Evolutionary conservation across 1,284 basidiomycete genomes (phyloP).

Genomic region (Apiotrichum veenhuisii): DNA sequence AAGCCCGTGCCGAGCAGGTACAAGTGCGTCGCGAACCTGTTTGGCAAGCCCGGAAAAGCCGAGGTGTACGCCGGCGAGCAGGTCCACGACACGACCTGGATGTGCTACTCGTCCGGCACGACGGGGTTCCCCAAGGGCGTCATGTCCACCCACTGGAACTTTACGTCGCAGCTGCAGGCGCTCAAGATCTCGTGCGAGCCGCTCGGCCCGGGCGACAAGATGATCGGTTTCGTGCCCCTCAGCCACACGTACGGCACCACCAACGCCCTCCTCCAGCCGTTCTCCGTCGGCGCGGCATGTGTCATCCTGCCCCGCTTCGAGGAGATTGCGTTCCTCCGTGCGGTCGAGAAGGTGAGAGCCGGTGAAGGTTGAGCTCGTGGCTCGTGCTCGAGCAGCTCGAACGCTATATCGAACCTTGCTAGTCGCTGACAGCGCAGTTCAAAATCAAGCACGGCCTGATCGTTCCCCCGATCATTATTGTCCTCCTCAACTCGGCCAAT

Average conservation of each 20-base stretch:
- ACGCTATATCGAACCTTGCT: too few relatives aligned
- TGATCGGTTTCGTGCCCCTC: slow-evolving; percentile 18
- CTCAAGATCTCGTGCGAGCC: slow-evolving; percentile 10
- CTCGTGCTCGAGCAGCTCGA: background rate
- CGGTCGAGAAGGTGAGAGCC: slow-evolving; percentile 62
- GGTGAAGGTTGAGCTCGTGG: slow-evolving; percentile 29
- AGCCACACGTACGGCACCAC: slow-evolving; percentile 18
- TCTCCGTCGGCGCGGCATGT: slow-evolving; percentile 59
- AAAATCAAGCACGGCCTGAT: slow-evolving; percentile 62
- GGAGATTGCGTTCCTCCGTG: slow-evolving; percentile 56
- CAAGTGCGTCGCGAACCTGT: slow-evolving; percentile 14
- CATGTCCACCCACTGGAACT: slow-evolving; percentile 63
- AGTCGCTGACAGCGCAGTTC: too few relatives aligned
- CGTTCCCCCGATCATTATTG: slow-evolving; percentile 79
- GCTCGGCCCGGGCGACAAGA: slow-evolving; percentile 10
- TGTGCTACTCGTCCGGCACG: slow-evolving; percentile 68
- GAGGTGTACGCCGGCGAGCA: slow-evolving; percentile 13
- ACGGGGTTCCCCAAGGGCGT: slow-evolving; percentile 50
- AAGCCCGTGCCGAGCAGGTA: slow-evolving; percentile 10
- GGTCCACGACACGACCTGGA: slow-evolving; percentile 21
- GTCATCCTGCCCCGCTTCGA: slow-evolving; percentile 67
- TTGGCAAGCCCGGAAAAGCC: slow-evolving; percentile 6
- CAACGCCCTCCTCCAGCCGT: slow-evolving; percentile 58
- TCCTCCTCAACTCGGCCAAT: slow-evolving; percentile 51
- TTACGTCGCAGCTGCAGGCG: slow-evolving; percentile 48